Conservation (phyloP, 306 rosid species). For the Aeschynomene evenia region DNA sequence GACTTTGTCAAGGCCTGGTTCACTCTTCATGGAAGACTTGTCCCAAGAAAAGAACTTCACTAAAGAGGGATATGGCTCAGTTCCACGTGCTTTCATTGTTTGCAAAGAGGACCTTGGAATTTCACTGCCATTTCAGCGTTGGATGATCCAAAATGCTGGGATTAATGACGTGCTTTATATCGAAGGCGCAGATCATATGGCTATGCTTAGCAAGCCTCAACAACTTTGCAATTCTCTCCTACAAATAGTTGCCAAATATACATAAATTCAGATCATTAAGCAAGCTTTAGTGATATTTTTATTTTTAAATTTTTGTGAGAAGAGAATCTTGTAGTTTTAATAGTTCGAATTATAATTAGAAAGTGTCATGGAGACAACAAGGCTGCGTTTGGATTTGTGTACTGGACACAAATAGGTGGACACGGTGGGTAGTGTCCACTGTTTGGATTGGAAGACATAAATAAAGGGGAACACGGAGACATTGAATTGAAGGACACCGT, state of each 20-base stretch:
- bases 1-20: constrained; percentile 34
- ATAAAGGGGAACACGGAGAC: no score
- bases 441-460: no score
- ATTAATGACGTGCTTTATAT: constrained; percentile 41
- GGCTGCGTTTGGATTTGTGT: no score
- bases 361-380: no score
- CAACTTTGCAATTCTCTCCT: constrained; percentile 36
- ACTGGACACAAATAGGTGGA: no score
- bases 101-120: constrained; percentile 28
- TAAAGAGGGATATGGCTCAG: constrained; percentile 37
- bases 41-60: constrained; percentile 36
- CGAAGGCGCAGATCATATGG: constrained; percentile 45
- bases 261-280: background rate
- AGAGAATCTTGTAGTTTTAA: no score
- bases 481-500: no score
- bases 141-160: constrained; percentile 47
- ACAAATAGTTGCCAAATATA: constrained; percentile 27
- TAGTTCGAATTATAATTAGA: no score
- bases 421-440: no score
- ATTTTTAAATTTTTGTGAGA: no score
- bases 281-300: background rate
- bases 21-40: constrained; percentile 41
- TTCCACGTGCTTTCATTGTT: constrained; percentile 28
- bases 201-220: constrained; percentile 35
- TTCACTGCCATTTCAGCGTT: constrained; percentile 23